Base-by-base conservation (phyloP, 257 asterid genomes). In the Jaltomata sinuosa region DNA sequence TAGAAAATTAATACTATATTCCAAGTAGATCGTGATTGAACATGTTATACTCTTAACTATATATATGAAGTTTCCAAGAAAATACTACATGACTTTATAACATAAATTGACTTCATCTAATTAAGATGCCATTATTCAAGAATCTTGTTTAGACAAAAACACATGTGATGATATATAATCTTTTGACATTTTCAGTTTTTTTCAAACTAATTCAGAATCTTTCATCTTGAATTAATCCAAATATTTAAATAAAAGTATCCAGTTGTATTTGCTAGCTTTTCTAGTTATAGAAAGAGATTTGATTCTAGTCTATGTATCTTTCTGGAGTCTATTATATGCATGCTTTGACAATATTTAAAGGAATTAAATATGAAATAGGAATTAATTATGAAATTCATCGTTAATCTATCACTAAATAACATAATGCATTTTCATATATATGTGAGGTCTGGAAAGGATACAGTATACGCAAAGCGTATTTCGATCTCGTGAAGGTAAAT, bases 111-210 rank as follows among this genome's bases (percentile, higher is more conserved):
- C 72, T 64, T 81, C 3, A 8, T n/a, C 55, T 81, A n/a, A 64
- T 79, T 79, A 49, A 49, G 74, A 59, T 55, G 84, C 55, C 57
- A 42, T 27, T n/a, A 42, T 61, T 36, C 16, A 57, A 38, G 69
- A 81, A 59, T 59, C 36, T 64, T 80, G 16, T 45, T 74, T 74
- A 45, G 59, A 27, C 57, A 80, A 81, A 38, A 59, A 81, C 59
- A 81, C 55, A 34, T 81, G 84, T 38, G 76, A 81, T 34, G 55
- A 57, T 80, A n/a, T n/a, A n/a, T n/a, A 78, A 80, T 68, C 64
- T 59, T 54, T 87, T 84, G 83, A 82, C 86, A 82, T 42, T 77
- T 84, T 68, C 83, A 45, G 61, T 40, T 55, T 65, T 45, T 36
- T 77, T 8, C 74, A 31, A 12, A 29, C 40, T 67, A 42, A 64